Percentiles rank a stretch among this genome's conserved stretches.
Conservation (phyloP, 1,139 yeast genomes). For the Scheffersomyces stambukii region DNA sequence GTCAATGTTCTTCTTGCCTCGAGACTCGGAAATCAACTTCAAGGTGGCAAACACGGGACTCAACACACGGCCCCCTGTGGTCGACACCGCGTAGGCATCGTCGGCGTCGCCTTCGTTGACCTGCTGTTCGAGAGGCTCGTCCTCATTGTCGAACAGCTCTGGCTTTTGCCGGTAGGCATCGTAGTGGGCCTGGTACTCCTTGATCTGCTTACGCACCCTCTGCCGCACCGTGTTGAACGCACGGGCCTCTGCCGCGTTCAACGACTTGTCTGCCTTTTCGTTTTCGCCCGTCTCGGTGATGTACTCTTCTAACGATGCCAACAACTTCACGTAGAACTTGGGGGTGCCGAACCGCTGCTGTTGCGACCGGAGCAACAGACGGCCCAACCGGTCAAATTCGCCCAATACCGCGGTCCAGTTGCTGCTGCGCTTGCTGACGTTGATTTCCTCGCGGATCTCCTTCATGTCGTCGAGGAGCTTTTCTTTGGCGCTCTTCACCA, state of each 20-base stretch:
- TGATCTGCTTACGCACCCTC: constrained; percentile 76
- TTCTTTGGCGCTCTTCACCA: constrained; percentile 91
- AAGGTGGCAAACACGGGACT: constrained; percentile 67
- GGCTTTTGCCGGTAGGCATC: constrained; percentile 67
- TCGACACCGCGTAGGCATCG: constrained; percentile 13
- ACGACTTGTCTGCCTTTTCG: constrained; percentile 62
- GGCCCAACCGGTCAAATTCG: constrained; percentile 77
- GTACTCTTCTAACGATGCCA: constrained; percentile 71
- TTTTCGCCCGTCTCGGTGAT: constrained; percentile 52
- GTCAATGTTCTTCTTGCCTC: constrained; percentile 96
- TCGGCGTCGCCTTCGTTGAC: constrained; percentile 16
- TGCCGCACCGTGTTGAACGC: constrained; percentile 88
- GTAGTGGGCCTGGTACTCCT: constrained; percentile 59
- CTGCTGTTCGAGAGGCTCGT: constrained; percentile 34
- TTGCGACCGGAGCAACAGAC: constrained; percentile 60
- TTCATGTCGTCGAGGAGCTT: constrained; percentile 87
- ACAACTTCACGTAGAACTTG: constrained; percentile 59
- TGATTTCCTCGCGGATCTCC: constrained; percentile 62
- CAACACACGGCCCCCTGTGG: constrained; percentile 21
- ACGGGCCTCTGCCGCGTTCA: constrained; percentile 80
- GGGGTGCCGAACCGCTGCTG: constrained; percentile 78
- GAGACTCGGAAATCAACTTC: constrained; percentile 73
- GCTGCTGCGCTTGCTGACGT: constrained; percentile 62
- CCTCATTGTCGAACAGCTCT: constrained; percentile 64
- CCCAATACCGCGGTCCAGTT: constrained; percentile 77